phyloP scores from a whole-genome alignment of 1,139 yeast species.

The Yamadazyma membranifaciens region DNA sequence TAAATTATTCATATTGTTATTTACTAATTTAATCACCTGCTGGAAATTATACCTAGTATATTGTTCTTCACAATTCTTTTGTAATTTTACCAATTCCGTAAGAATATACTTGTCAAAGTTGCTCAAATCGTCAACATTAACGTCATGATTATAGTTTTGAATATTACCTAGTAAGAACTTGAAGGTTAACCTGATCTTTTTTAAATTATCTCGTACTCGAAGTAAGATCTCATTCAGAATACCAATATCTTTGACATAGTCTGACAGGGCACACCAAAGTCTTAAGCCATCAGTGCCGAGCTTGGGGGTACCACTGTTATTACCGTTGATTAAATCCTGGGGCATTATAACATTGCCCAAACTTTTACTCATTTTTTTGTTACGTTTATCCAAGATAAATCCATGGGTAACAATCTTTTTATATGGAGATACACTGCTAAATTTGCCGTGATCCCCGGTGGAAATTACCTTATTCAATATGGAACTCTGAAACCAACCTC shows the following conservation, averaged over 20 bases:
- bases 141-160: not conserved
- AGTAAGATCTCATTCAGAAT: conserved; percentile 71
- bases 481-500: conserved; percentile 99
- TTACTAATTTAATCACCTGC: conserved; percentile 59
- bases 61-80: conserved; percentile 36
- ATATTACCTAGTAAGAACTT: conserved; percentile 75
- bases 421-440: conserved; percentile 65
- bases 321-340: conserved; percentile 62
- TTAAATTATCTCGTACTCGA: conserved; percentile 76
- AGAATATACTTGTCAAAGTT: conserved; percentile 67
- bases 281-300: conserved; percentile 91
- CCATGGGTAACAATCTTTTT: conserved; percentile 86
- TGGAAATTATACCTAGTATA: conserved; percentile 66
- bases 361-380: conserved; percentile 92
- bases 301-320: conserved; percentile 58
- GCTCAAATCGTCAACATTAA: conserved; percentile 17
- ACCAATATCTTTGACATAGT: conserved; percentile 77
- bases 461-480: conserved; percentile 72
- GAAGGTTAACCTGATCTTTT: conserved; percentile 80
- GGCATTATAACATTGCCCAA: conserved; percentile 83
- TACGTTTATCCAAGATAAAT: conserved; percentile 81
- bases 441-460: conserved; percentile 32
- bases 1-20: conserved; percentile 70
- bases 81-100: conserved; percentile 51
- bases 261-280: conserved; percentile 87